Evolutionary conservation across 2,329 filamentous ascomycete genomes (phyloP), one percentile per base, ranked within the genome.

Genomic region (Lomentospora prolificans): DNA sequence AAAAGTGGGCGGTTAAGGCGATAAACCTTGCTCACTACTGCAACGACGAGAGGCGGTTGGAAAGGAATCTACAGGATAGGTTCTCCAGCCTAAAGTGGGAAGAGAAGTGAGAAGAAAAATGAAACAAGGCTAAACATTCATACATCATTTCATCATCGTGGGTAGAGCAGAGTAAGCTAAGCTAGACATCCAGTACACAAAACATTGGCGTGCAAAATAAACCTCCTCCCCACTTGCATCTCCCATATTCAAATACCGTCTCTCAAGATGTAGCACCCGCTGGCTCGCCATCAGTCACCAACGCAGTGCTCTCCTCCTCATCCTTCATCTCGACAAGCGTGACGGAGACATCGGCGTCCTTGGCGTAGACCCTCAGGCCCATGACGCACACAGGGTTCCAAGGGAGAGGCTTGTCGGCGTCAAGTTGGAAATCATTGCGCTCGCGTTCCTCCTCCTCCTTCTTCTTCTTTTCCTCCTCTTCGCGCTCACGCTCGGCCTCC

Each of bases 1-100:
- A 74, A 59, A 65, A 68, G 33, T 90, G 87, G 86, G 80, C 81
- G 1, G 73, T 78, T 5, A 78, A 79, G 61, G 82, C 86, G 3
- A 72, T 89, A 55, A 76, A 75, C 10, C 63, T 90, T 52, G 83
- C 85, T 1, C 75, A 78, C 50, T 78, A 78, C 61, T 72, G 79
- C 46, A 70, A 74, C 3, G 85, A 88, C 59, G 75, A 67, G 0
- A 78, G 76, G 1, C 63, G 66, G 3, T 62, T 83, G 58, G 72
- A 75, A 55, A 63, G 61, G 50, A 60, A 69, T 8, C 64, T 84
- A 46, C 72, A 74, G 24, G 68, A 69, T 3, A 75, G 72, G 57
- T 74, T 76, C 57, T 65, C 69, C 12, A 71, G 68, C 53, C 60
- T 82, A 59, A 67, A 67, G 17, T 60, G 55, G 57, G 56, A 57